Evolutionary conservation across 2,329 filamentous ascomycete species (phyloP).

Genomic region (Achaetomium macrosporum): DNA sequence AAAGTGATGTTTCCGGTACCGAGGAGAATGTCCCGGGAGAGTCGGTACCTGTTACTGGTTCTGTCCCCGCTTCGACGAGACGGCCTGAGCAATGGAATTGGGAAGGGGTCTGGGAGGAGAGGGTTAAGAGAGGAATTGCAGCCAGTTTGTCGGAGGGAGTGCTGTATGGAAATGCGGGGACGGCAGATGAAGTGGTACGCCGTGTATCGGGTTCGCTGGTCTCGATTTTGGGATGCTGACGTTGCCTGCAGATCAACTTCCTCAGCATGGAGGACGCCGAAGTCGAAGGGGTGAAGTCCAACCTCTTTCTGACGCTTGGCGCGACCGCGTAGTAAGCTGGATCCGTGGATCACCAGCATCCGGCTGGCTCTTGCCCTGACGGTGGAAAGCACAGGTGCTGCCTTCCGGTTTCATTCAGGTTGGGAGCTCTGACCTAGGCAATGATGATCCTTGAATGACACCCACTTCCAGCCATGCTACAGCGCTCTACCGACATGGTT

Average conservation of each 20-base stretch:
- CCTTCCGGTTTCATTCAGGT: background rate
- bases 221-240: constrained; percentile 15
- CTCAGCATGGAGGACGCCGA: constrained; percentile 56
- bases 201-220: background rate
- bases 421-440: background rate
- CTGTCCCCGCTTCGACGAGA: constrained; percentile 28
- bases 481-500: constrained; percentile 16
- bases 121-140: constrained; percentile 73
- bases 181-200: constrained; percentile 66
- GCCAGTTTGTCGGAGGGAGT: constrained; percentile 73
- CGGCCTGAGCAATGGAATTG: constrained; percentile 89
- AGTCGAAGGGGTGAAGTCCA: constrained; percentile 52
- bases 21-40: background rate
- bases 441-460: background rate
- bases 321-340: constrained; percentile 14
- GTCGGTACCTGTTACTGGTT: background rate
- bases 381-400: background rate
- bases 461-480: background rate
- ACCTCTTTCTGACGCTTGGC: constrained; percentile 48
- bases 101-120: constrained; percentile 93
- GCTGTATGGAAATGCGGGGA: constrained; percentile 62
- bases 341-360: background rate
- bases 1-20: background rate
- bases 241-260: constrained; percentile 55
- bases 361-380: constrained; percentile 3